Conservation (phyloP, 2,329 filamentous ascomycete genomes). For the Ceratocystis diversiconidia region DNA sequence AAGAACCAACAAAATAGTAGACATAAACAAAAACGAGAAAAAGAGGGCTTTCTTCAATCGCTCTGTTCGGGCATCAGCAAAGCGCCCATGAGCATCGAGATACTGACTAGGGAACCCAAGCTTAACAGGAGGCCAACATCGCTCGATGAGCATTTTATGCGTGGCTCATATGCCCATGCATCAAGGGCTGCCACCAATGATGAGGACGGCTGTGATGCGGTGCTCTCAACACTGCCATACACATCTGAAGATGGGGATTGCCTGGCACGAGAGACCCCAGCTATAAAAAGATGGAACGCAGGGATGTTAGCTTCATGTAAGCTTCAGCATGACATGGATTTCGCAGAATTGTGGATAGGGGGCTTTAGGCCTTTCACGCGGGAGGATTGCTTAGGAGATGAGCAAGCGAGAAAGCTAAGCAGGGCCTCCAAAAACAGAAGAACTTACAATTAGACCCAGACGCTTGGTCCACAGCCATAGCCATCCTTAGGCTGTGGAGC, state of each 20-base stretch:
- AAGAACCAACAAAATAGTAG: neutral
- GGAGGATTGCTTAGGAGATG: neutral
- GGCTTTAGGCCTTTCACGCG: neutral
- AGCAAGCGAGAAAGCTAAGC: neutral
- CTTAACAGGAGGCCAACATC: slow-evolving; percentile 14
- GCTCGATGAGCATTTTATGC: slow-evolving; percentile 12
- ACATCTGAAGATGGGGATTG: neutral
- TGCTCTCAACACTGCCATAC: neutral
- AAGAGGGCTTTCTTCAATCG: slow-evolving; percentile 4
- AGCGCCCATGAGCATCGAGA: slow-evolving; percentile 13
- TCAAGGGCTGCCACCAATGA: slow-evolving; percentile 5
- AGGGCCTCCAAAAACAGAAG: neutral
- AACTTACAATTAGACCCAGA: neutral
- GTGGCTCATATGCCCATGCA: slow-evolving; percentile 13
- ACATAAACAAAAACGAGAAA: neutral
- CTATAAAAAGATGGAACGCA: slow-evolving; percentile 7
- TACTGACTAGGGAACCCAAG: slow-evolving; percentile 12
- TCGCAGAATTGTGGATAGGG: neutral
- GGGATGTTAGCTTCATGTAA: neutral
- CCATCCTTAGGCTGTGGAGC: slow-evolving; percentile 14
- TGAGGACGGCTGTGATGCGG: neutral
- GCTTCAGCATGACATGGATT: neutral
- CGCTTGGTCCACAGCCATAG: slow-evolving; percentile 5
- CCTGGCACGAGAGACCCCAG: neutral
- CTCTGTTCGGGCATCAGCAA: slow-evolving; percentile 12